Evolutionary conservation across 176 grass and related monocot genomes (phyloP).

Genomic region (Aegilops umbellulata): DNA sequence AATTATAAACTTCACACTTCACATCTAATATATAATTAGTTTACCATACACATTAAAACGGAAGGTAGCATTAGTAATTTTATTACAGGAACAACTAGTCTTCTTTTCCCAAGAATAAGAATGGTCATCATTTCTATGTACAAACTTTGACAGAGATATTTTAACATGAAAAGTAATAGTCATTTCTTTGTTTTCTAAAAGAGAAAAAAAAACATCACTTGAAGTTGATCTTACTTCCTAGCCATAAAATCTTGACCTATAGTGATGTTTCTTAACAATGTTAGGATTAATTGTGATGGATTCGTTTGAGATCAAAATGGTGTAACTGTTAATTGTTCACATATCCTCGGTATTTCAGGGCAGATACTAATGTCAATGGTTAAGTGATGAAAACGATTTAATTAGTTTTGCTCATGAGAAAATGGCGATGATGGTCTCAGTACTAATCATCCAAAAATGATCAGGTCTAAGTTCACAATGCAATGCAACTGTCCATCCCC

Average conservation of each 20-base stretch:
- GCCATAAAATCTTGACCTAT: not conserved
- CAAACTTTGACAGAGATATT: not conserved
- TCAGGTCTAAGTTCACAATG: too few relatives aligned
- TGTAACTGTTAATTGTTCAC: not conserved
- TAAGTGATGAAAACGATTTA: not conserved
- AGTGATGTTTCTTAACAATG: not conserved
- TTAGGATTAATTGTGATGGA: not conserved
- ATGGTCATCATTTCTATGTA: not conserved
- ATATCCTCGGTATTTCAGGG: not conserved
- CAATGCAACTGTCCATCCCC: too few relatives aligned
- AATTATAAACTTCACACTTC: not conserved
- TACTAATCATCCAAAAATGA: too few relatives aligned
- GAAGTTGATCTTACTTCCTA: not conserved
- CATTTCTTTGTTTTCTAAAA: not conserved
- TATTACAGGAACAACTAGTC: too few relatives aligned
- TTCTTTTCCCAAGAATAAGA: too few relatives aligned
- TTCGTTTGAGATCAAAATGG: not conserved
- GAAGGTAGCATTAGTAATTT: not conserved
- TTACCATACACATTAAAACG: not conserved
- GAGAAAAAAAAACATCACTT: not conserved
- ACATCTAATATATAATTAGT: not conserved
- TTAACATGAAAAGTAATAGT: too few relatives aligned
- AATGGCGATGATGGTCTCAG: not conserved
- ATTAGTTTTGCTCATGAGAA: not conserved
- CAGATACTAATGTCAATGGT: not conserved